phyloP scores from a whole-genome alignment of 148 eudicot genomes.

The Rhododendron mucronatum region DNA sequence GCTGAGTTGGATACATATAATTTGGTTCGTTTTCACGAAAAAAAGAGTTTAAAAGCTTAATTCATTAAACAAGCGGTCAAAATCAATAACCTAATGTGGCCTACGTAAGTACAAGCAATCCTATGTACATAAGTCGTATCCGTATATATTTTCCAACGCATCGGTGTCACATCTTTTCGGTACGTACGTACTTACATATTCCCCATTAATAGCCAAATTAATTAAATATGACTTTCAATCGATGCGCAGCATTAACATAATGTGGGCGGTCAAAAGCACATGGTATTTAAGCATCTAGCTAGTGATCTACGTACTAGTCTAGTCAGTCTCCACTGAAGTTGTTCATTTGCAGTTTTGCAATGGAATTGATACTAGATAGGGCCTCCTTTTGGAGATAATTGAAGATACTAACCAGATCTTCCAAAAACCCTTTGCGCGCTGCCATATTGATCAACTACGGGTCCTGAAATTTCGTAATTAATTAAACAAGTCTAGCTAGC shows the following conservation, averaged over 20 bases:
- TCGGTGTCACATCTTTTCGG: neutral
- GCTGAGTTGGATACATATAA: neutral
- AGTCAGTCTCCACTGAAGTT: neutral
- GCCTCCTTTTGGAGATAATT: neutral
- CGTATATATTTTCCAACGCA: neutral
- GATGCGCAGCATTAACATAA: neutral
- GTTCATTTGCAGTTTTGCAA: neutral
- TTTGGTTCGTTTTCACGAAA: neutral
- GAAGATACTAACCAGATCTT: neutral
- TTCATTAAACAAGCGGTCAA: neutral
- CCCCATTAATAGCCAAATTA: neutral
- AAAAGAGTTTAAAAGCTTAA: neutral
- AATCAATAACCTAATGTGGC: neutral
- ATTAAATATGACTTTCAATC: neutral
- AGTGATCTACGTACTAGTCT: neutral
- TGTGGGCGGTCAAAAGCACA: neutral
- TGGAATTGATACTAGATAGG: neutral
- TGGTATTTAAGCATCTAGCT: neutral
- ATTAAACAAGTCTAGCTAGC: neutral
- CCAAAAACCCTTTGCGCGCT: neutral
- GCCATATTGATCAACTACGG: neutral
- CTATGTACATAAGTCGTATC: neutral
- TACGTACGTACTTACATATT: neutral
- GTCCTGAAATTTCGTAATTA: neutral
- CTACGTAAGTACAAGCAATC: neutral